These are phyloP conservation scores for Suillus decipiens DNA, from an alignment of 768 basidiomycete species.

Conservation along the genomic window DNA sequence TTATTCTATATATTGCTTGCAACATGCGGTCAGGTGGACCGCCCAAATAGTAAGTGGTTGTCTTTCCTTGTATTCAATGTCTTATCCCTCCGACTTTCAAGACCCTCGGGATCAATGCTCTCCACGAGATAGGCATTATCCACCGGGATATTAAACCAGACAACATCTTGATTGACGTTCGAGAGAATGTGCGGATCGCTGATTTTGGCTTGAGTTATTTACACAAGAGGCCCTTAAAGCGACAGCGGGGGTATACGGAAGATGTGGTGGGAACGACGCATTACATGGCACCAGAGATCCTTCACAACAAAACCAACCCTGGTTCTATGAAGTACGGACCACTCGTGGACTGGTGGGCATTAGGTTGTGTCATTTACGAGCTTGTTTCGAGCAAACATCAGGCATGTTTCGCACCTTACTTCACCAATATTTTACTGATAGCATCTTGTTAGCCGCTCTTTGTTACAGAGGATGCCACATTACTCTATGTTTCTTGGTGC, in stretches of 20 bases:
- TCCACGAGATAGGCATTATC: constrained; percentile 63
- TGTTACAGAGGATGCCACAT: not conserved
- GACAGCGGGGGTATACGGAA: not conserved
- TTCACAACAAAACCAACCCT: not conserved
- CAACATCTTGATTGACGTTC: not conserved
- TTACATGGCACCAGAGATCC: not conserved
- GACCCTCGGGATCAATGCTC: constrained; percentile 39
- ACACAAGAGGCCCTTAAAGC: not conserved
- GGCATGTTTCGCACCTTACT: not conserved
- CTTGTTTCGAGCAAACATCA: not conserved
- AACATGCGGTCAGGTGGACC: constrained; percentile 28
- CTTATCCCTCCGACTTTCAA: constrained; percentile 17
- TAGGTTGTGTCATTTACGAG: not conserved
- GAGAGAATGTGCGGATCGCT: not conserved
- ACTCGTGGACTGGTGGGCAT: not conserved
- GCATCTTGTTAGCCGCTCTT: not conserved
- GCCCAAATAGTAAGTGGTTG: constrained; percentile 37
- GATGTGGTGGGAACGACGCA: not conserved
- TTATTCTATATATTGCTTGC: constrained; percentile 16
- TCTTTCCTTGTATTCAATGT: constrained; percentile 5
- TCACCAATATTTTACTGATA: not conserved
- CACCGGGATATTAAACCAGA: constrained; percentile 62
- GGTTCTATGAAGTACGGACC: not conserved
- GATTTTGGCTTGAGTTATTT: not conserved
- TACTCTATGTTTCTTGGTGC: not conserved